Conservation (phyloP, 1,284 basidiomycete genomes). For the Ganoderma meredithae region DNA sequence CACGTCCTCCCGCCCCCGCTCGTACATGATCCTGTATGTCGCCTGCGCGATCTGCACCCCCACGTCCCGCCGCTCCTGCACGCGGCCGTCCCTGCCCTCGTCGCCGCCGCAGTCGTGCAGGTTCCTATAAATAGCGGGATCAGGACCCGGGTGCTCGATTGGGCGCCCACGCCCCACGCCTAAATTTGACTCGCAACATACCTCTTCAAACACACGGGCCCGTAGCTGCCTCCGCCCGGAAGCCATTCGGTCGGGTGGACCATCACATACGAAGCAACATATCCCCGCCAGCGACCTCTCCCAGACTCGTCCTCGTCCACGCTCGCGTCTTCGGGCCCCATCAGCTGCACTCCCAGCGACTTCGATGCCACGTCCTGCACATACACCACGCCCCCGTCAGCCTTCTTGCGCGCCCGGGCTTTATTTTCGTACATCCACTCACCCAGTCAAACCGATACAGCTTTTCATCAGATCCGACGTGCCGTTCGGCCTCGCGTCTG, state of each 20-base stretch:
- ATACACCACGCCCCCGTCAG: constrained; percentile 15
- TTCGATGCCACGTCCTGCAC: constrained; percentile 67
- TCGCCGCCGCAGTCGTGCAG: constrained; percentile 41
- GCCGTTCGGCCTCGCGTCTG: constrained; percentile 88
- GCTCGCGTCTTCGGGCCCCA: constrained; percentile 85
- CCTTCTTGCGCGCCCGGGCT: background rate
- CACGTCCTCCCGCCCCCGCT: constrained; percentile 64
- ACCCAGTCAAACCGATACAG: constrained; percentile 95
- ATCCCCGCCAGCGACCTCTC: constrained; percentile 80
- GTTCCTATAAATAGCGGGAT: constrained; percentile 47
- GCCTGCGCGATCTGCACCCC: constrained; percentile 65
- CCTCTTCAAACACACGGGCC: constrained; percentile 41
- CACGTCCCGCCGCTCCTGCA: constrained; percentile 45
- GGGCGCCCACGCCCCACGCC: constrained; percentile 30
- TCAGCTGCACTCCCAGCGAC: constrained; percentile 78
- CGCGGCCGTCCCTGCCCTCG: constrained; percentile 40
- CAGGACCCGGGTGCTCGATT: constrained; percentile 25
- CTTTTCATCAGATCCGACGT: constrained; percentile 89
- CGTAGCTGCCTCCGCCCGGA: constrained; percentile 51
- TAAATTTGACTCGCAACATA: constrained; percentile 33
- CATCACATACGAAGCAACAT: constrained; percentile 87
- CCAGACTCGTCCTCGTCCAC: constrained; percentile 56
- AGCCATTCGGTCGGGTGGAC: constrained; percentile 76
- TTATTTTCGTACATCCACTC: constrained; percentile 41
- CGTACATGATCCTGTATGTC: constrained; percentile 81